Evolutionary conservation across 2,329 filamentous ascomycete species (phyloP), one percentile per base, ranked within the genome.

Genomic region (Trichoderma pleuroti): DNA sequence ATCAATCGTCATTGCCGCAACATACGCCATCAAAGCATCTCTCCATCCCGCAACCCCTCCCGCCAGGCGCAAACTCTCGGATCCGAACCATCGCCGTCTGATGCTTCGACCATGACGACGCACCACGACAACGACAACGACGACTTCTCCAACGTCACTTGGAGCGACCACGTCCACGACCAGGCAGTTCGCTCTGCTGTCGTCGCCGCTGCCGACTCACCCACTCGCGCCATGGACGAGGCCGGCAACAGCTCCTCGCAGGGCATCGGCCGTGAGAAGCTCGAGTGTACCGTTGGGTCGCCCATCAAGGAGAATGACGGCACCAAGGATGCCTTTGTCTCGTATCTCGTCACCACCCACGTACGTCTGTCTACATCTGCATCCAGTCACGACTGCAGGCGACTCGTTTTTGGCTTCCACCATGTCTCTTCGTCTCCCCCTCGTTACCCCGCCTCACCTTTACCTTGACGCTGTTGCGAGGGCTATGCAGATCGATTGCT

Each of bases 241-340:
- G 80, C 81, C 81, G 78, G 81, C 77, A 80, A 84, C 34, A 79
- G 85, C 72, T 84, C 85, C 49, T 85, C 87, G 67, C 80, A 83
- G 30, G 89, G 89, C 59, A 84, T 92, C 68, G 91, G 91, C 72
- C 87, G 86, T 46, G 95, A 97, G 74, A 87, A 88, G 70, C 86
- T 99, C 56, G 92, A 97, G 78, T 98, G 94, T 79, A 89, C 85
- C 21, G 95, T 99, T 21, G 89, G 90, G 68, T 88, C 91, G 71
- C 94, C 96, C 24, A 88, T 95, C 81, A 98, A 98, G 82, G 96
- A 98, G 84, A 96, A 95, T 77, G 93, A 98, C 77, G 95, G 96
- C 61, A 97, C 94, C 71, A 98, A 98, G 81, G 96, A 98, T 82
- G 92, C 93, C 68, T 99, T 97, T 83, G 92, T 98, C 71, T 98